Evolutionary conservation across 169 alveolate genomes (phyloP).

Genomic region (Eimeria necatrix): DNA sequence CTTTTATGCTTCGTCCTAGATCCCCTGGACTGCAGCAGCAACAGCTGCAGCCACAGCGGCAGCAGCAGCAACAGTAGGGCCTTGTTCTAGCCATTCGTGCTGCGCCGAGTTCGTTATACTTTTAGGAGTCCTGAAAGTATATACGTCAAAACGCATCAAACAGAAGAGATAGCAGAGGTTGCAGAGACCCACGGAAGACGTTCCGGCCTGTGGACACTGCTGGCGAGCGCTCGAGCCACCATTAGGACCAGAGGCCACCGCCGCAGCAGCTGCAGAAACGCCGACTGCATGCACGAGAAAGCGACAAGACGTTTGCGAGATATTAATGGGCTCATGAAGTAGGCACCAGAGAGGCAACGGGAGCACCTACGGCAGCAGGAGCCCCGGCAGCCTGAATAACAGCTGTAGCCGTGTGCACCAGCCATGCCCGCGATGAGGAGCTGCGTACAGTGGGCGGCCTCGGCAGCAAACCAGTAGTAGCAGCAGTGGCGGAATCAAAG

Average conservation of each 20-base stretch:
- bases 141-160: too few species aligned
- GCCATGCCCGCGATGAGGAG: background rate
- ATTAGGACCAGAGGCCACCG: background rate
- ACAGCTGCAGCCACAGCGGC: constrained; percentile 32
- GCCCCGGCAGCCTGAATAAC: background rate
- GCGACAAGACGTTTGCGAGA: background rate
- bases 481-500: background rate
- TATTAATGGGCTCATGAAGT: background rate
- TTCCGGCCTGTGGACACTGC: background rate
- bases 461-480: constrained; percentile 15
- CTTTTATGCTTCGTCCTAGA: background rate
- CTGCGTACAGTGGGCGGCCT: background rate
- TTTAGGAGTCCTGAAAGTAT: too few species aligned
- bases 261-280: constrained; percentile 44
- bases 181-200: background rate
- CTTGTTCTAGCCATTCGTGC: too few species aligned
- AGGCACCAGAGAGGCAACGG: background rate
- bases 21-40: background rate
- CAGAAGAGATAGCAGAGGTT: background rate
- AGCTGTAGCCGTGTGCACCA: background rate
- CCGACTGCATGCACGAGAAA: background rate
- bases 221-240: background rate
- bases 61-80: background rate
- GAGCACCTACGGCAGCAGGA: background rate
- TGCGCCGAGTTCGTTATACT: too few species aligned